These are phyloP conservation scores for Aspergillus proliferans DNA, from an alignment of 2,329 filamentous ascomycete species.

Conservation along the genomic window DNA sequence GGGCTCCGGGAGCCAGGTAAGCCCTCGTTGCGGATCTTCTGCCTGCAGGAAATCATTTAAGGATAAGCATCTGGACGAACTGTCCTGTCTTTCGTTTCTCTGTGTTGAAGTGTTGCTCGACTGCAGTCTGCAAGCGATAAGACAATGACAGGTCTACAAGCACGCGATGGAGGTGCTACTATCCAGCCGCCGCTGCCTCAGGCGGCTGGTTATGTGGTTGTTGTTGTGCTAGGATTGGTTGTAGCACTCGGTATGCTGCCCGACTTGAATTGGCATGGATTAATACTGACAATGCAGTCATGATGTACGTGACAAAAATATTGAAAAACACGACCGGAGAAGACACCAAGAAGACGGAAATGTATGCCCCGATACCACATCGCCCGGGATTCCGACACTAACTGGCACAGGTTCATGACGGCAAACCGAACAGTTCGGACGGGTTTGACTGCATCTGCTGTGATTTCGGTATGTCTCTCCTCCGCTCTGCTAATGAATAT, in stretches of 20 bases:
- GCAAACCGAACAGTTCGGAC: conserved; percentile 48
- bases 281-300: conserved; percentile 21
- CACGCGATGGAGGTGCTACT: conserved; percentile 11
- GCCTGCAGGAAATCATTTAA: background rate
- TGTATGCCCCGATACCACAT: conserved; percentile 22
- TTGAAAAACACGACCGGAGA: conserved; percentile 47
- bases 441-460: conserved; percentile 49
- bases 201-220: conserved; percentile 39
- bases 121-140: background rate
- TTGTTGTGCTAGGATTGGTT: conserved; percentile 36
- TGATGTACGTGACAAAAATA: conserved; percentile 43
- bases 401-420: conserved; percentile 43
- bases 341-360: conserved; percentile 50
- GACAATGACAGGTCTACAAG: conserved; percentile 10
- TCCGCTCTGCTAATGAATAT: too few relatives aligned
- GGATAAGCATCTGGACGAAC: background rate
- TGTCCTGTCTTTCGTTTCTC: background rate
- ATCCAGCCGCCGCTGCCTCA: conserved; percentile 31
- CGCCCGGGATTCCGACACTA: background rate
- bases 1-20: background rate
- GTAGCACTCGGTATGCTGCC: conserved; percentile 32
- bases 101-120: background rate
- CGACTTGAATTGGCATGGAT: background rate
- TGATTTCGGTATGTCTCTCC: conserved; percentile 39
- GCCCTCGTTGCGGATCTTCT: background rate